Evolutionary conservation across 148 eudicot species (phyloP), one percentile per base, ranked within the genome.

Genomic region (Polygonum maritimum): DNA sequence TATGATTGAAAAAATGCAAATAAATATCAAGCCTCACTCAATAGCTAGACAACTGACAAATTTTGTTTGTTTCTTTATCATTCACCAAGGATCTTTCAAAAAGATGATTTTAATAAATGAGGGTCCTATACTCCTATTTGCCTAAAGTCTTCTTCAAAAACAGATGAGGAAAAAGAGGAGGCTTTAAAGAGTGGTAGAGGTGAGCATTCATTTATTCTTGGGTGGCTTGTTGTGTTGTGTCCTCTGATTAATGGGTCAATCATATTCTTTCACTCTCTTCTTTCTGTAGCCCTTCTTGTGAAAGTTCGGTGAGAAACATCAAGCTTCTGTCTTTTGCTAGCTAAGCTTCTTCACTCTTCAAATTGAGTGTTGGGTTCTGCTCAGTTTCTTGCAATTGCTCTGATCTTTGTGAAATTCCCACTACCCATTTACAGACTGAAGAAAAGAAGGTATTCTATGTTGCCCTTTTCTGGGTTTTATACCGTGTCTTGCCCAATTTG

Each of bases 271-370:
- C 31, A 26, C 31, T 26, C 31, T 26, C 31, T 26, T 26, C 31
- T 54, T 26, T 54, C 19, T 54, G 9, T n/a, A 62, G 31, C 38
- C 67, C 38, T 10, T 26, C 69, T 62, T 62, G 16, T 62, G 38
- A 51, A 16, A 31, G 15, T 62, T 31, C 13, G 69, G 69, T 31
- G 69, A 62, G 69, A 3, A 19, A 62, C 11, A 19, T 26, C 11
- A 62, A 62, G 39, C 63, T 57, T 19, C 3, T 19, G 33, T 22
- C 31, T 57, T 19, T 19, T 19, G 33, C 63, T 57, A 7, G 63
- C 16, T 62, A 9, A 10, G 36, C 36, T 31, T 62, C 63, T 54
- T 69, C 76, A 74, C 65, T 75, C 57, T 58, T 48, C 76, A 57
- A 69, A 74, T 38, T 44, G 31, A 69, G 21, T 40, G 22, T 63